A percentile compares a stretch with the other conserved stretches of the same genome.
Evolutionary conservation across 2,329 filamentous ascomycete genomes (phyloP).

Genomic region (Diaporthe eres): DNA sequence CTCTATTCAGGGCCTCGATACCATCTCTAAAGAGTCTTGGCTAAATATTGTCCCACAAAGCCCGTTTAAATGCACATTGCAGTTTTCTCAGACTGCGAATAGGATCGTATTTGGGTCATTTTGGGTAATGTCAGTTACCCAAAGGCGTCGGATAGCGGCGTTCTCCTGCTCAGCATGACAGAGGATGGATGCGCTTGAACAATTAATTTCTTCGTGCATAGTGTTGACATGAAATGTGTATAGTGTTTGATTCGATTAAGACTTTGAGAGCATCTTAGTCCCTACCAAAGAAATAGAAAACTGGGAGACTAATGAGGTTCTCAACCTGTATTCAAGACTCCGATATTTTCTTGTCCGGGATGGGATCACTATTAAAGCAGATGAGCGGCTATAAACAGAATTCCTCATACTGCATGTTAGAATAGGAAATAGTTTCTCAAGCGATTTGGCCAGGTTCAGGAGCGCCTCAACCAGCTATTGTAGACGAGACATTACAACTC

Average conservation of each 20-base stretch:
- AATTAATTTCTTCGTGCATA: background rate
- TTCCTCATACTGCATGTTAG: background rate
- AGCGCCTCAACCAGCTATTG: background rate
- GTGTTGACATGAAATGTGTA: background rate
- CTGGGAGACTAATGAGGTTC: background rate
- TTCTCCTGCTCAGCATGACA: background rate
- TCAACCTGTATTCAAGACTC: background rate
- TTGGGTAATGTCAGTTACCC: background rate
- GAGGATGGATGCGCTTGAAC: background rate
- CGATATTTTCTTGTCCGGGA: background rate
- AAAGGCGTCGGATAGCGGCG: background rate
- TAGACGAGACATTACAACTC: background rate
- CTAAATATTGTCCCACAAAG: background rate
- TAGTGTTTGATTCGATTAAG: background rate
- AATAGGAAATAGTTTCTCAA: background rate
- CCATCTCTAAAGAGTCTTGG: background rate
- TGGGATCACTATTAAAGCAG: background rate
- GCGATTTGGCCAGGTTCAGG: background rate
- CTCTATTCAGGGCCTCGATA: background rate
- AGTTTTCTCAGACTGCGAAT: background rate
- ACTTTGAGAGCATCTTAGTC: background rate
- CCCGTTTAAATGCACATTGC: conserved; percentile 3
- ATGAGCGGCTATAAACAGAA: background rate
- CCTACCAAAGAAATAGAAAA: background rate
- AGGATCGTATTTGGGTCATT: too few species aligned